Evolutionary conservation across 2,329 filamentous ascomycete species (phyloP), one percentile per base, ranked within the genome.

Genomic region (Calonectria honghensis): DNA sequence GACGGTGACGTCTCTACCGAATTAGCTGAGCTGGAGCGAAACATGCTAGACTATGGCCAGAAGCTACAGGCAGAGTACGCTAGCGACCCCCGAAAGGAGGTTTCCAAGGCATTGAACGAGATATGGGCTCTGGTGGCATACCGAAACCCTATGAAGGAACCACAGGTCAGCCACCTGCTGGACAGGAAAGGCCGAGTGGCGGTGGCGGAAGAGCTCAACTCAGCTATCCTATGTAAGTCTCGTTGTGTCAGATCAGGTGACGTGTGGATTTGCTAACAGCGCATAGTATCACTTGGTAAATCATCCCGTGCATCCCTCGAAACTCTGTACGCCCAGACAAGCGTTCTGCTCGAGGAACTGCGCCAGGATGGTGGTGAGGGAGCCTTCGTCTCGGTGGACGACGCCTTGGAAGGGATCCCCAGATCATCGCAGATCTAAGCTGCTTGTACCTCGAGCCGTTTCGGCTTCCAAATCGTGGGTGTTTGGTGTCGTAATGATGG

Each of bases 181-280:
- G 95, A 98, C 80, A 89, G 91, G 50, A 91, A 90, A 68, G 95
- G 95, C 1, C 89, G 97, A 54, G 91, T 93, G 24, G 89, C 92
- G 24, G 95, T 98, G 51, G 96, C 96, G 11, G 97, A 99, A 86
- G 96, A 98, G 84, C 88, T 99, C 72, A 98, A 98, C 85, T 95
- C 95, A 75, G 96, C 95, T 61, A 98, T 99, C 80, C 85, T 99
- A 74, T 92, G 96, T 98, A 87, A 87, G 93, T 89, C 20, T 45
- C 64, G 14, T 27, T 32, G 27, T 70, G 16, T 24, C 18, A 3
- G 14, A 37, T 51, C 18, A 32, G 24, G 50, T 61, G 10, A 45
- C 29, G n/a, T 6, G 35, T 48, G 57, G 27, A 10, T 32, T 27
- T 31, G 27, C 81, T 82, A 80, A 83, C 69, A 16, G 48, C 7